Base-by-base conservation (phyloP, 2,329 filamentous ascomycete genomes). In the Aspergillus sp. region DNA sequence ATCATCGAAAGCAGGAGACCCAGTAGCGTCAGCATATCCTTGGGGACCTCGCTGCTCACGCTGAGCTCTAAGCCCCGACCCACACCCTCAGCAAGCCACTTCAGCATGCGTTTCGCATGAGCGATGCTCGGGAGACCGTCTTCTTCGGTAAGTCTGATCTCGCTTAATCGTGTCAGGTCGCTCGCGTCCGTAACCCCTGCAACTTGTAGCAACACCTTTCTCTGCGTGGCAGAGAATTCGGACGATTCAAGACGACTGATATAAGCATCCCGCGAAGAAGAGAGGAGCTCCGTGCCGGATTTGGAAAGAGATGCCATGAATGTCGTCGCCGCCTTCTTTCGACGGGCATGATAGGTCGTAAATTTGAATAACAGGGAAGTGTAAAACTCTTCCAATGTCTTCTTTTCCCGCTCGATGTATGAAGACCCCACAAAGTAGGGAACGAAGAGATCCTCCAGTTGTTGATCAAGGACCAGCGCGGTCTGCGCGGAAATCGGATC, bases 101-200 rank as follows among this genome's bases (percentile, higher is more conserved):
- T 95, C 54, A 99, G 82, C 92, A 99, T 99, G 52, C 94, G 84
- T 74, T 97, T 97, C n/a, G 92, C 90, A 68, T 89, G 91, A n/a
- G 84, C 79, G 4, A 95, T 79, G 60, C 86, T 93, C 22, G 97
- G 77, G 51, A 85, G 80, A 32, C 94, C 94, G 65, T 99, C 93
- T 65, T 93, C 86, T 54, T 97, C 94, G 0, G 87, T 86, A 30
- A 97, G 88, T 67, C 95, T 92, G 52, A 95, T 90, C 48, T 96
- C 92, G 60, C 88, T 87, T 70, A 90, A 89, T 64, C 87, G 85
- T 20, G 69, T 65, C 58, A 82, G 84, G 55, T 86, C 86, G 3
- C 60, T 63, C 46, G 89, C 84, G 57, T 92, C 86, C 58, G 81
- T 81, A 47, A 97, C 76, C 16, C 92, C 91, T 55, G 93, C 94